Conservation (phyloP, 1,284 basidiomycete genomes). For the Jaminaea rosea region DNA sequence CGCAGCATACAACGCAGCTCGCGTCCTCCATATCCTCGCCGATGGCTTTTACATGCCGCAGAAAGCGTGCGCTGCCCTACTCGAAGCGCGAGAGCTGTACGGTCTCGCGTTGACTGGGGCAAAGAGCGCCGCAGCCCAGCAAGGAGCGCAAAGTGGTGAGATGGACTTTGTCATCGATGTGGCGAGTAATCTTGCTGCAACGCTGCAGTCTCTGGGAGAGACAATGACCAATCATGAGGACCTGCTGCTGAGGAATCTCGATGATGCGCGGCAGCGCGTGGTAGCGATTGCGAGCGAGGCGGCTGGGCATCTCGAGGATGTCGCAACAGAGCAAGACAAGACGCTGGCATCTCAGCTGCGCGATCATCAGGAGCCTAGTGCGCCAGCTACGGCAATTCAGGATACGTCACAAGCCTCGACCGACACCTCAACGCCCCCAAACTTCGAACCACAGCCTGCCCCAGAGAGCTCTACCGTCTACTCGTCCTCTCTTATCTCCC, state of each 20-base stretch:
- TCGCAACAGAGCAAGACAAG: background rate
- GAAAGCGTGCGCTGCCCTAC: background rate
- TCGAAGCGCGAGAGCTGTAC: background rate
- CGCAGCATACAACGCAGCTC: background rate
- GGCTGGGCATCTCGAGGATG: background rate
- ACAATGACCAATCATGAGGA: background rate
- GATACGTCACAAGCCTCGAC: background rate
- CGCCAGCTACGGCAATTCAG: no score
- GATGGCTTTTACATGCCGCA: background rate
- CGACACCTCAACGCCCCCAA: no score
- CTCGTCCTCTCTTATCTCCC: background rate
- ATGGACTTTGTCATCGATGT: background rate
- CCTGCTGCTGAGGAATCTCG: no score
- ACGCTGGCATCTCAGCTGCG: background rate
- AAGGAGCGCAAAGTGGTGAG: background rate
- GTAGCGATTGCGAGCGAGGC: background rate
- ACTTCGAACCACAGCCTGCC: no score
- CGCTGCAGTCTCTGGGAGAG: background rate
- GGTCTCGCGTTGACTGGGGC: background rate
- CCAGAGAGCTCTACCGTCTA: background rate
- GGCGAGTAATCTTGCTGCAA: background rate
- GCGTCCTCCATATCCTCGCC: background rate
- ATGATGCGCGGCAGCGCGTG: no score
- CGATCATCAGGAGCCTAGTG: no score
- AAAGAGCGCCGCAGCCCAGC: background rate